A percentile compares a stretch with the other conserved stretches of the same genome.
These are phyloP conservation scores for Acer saccharum DNA, from an alignment of 345 rosid species.

Conservation along the genomic window DNA sequence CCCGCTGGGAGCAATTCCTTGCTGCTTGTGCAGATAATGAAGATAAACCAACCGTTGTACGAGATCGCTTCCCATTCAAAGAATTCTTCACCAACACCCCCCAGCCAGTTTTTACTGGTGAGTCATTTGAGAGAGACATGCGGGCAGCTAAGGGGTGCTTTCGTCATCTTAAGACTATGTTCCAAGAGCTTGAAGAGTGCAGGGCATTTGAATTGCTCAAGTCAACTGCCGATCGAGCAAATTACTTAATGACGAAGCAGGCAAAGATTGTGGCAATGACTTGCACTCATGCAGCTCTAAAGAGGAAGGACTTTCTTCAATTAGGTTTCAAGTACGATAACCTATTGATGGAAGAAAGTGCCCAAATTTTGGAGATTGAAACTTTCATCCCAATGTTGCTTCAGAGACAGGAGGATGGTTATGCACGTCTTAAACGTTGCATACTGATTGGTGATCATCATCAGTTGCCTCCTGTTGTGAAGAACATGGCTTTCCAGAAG, in stretches of 20 bases:
- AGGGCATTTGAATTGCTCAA: constrained; percentile 99
- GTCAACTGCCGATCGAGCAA: constrained; percentile 98
- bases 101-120: constrained; percentile 75
- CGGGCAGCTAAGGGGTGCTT: constrained; percentile 93
- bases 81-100: constrained; percentile 88
- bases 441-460: constrained; percentile 98
- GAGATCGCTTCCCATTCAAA: constrained; percentile 85
- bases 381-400: constrained; percentile 99
- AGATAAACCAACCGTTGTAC: constrained; percentile 72
- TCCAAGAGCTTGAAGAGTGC: constrained; percentile 98
- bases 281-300: constrained; percentile 98
- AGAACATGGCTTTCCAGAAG: constrained; percentile 99
- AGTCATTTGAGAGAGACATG: constrained; percentile 95
- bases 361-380: constrained; percentile 97
- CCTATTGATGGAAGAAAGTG: constrained; percentile 99
- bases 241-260: constrained; percentile 97
- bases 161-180: constrained; percentile 85
- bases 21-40: constrained; percentile 87
- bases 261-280: constrained; percentile 99
- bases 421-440: constrained; percentile 96
- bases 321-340: constrained; percentile 98
- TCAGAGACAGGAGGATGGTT: constrained; percentile 98
- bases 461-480: constrained; percentile 98
- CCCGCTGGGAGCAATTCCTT: constrained; percentile 95
- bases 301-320: constrained; percentile 97